phyloP scores from a whole-genome alignment of 768 basidiomycete species.

The Mycena indigotica region DNA sequence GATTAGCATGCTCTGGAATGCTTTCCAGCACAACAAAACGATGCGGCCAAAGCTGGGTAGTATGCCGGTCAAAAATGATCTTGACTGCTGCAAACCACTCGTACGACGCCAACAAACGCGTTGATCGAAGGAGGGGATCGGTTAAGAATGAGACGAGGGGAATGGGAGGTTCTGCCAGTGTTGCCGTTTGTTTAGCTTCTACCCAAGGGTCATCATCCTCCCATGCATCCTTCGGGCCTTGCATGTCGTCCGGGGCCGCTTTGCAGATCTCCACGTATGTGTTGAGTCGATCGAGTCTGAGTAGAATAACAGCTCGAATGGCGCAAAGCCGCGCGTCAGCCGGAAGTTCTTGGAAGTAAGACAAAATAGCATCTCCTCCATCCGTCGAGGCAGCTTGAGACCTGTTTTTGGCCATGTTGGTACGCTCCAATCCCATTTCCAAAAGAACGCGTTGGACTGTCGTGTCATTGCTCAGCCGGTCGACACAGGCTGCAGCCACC shows the following conservation, averaged over 20 bases:
- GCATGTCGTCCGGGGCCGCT: conserved; percentile 36
- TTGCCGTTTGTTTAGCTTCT: conserved; percentile 41
- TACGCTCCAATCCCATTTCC: conserved; percentile 64
- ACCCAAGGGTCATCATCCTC: conserved; percentile 75
- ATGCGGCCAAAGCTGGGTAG: conserved; percentile 60
- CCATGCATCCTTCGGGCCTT: conserved; percentile 65
- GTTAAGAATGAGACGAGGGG: conserved; percentile 66
- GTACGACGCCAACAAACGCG: conserved; percentile 66
- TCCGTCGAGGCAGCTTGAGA: conserved; percentile 41
- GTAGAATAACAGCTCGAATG: conserved; percentile 68
- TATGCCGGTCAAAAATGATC: conserved; percentile 61
- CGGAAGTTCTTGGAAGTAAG: conserved; percentile 59
- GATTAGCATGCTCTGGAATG: conserved; percentile 74
- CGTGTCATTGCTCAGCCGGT: conserved; percentile 63
- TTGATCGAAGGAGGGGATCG: conserved; percentile 56
- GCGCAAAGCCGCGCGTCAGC: conserved; percentile 65
- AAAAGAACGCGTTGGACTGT: conserved; percentile 60
- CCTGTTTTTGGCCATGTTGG: conserved; percentile 48
- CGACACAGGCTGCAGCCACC: conserved; percentile 74
- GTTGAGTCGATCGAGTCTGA: conserved; percentile 67
- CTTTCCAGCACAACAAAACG: conserved; percentile 71
- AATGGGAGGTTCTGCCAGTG: conserved; percentile 45
- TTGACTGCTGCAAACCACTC: conserved; percentile 60
- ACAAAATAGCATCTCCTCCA: conserved; percentile 36
- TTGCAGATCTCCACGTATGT: conserved; percentile 69